phyloP scores from a whole-genome alignment of 148 eudicot species.

The Vaccinium corymbosum region DNA sequence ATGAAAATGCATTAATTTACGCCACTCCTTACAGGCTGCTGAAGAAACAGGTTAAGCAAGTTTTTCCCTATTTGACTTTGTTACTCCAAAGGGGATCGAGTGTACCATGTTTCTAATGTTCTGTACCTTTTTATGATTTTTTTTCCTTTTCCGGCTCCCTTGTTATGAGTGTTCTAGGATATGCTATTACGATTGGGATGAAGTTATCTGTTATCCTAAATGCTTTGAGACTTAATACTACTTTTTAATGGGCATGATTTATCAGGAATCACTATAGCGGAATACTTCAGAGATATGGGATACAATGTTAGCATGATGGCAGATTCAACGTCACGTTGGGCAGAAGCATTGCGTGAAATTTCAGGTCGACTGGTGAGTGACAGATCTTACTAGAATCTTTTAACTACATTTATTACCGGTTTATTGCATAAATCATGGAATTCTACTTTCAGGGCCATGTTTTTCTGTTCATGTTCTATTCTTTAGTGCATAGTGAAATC shows the following conservation, averaged over 20 bases:
- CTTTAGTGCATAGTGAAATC: background rate
- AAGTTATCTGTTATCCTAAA: background rate
- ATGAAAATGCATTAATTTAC: constrained; percentile 3
- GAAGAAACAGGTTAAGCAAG: background rate
- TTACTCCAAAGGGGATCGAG: background rate
- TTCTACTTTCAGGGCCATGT: background rate
- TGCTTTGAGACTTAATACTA: constrained; percentile 11
- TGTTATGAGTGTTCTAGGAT: no score
- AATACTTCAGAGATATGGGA: constrained; percentile 98
- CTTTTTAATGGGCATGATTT: background rate
- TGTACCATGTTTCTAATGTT: background rate
- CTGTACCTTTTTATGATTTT: background rate
- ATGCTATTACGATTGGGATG: no score
- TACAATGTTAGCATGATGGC: constrained; percentile 99
- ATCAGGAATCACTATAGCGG: constrained; percentile 94
- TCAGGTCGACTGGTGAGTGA: constrained; percentile 90
- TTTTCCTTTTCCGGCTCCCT: no score
- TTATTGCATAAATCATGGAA: constrained; percentile 5
- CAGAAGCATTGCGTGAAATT: constrained; percentile 99
- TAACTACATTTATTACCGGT: background rate
- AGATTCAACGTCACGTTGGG: constrained; percentile 99
- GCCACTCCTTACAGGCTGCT: background rate
- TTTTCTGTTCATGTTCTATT: background rate
- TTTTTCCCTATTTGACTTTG: background rate
- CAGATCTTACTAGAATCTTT: background rate